Percentiles rank a stretch among this genome's conserved stretches.
These are phyloP conservation scores for Collybia nuda DNA, from an alignment of 768 basidiomycete genomes.

Conservation along the genomic window DNA sequence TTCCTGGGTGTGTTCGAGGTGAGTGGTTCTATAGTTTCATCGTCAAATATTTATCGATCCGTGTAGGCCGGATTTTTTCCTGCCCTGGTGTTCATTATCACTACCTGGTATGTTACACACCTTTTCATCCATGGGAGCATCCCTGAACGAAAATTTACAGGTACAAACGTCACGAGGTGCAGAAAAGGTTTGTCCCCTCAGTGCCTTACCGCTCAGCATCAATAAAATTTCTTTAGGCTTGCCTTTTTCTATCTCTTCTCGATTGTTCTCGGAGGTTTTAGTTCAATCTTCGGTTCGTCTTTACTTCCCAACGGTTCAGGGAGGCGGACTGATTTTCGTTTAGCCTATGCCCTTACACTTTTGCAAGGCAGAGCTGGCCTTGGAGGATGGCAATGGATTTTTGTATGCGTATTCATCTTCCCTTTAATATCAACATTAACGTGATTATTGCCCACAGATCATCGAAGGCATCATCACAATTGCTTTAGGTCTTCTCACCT, in stretches of 20 bases:
- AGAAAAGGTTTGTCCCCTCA: conserved; percentile 26
- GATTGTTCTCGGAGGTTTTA: conserved; percentile 28
- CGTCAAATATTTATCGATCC: not conserved
- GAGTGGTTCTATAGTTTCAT: conserved; percentile 1
- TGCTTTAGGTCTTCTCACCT: conserved; percentile 18
- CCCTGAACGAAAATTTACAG: conserved; percentile 6
- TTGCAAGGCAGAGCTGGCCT: conserved; percentile 13
- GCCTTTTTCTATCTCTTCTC: conserved; percentile 31
- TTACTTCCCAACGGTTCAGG: not conserved
- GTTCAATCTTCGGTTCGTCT: conserved; percentile 20
- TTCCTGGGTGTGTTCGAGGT: conserved; percentile 44
- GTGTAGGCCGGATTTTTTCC: conserved; percentile 41
- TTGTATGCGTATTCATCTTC: conserved; percentile 12
- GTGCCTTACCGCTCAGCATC: not conserved
- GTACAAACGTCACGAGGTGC: conserved; percentile 42
- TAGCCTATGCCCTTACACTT: conserved; percentile 14
- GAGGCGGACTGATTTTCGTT: not conserved
- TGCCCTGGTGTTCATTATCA: conserved; percentile 37
- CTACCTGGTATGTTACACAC: conserved; percentile 28
- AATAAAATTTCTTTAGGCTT: conserved; percentile 13
- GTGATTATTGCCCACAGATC: conserved; percentile 10
- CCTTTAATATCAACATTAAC: not conserved
- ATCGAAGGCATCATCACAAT: conserved; percentile 25
- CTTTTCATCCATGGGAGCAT: too few species aligned
- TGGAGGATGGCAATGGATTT: conserved; percentile 27